A percentile compares a stretch with the other conserved stretches of the same genome.
Evolutionary conservation across 202 grass and related monocot genomes (phyloP).

Genomic region (Brachypodium distachyon): DNA sequence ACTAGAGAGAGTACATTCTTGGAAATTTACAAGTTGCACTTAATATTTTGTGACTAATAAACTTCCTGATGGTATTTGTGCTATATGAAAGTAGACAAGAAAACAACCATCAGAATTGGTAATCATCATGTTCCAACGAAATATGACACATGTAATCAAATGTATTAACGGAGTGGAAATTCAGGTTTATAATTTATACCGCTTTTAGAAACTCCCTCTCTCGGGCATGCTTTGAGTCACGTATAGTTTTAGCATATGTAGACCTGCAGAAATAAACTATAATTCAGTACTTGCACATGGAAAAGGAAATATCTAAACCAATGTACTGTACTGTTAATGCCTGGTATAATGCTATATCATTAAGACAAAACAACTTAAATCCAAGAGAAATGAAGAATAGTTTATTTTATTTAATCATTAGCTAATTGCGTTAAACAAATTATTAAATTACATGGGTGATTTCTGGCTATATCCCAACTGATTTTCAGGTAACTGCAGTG

Average conservation of each 20-base stretch:
- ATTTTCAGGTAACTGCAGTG: background rate
- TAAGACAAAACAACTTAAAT: background rate
- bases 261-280: constrained; percentile 49
- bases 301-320: background rate
- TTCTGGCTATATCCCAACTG: background rate
- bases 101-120: background rate
- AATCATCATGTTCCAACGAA: background rate
- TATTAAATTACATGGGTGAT: background rate
- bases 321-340: background rate
- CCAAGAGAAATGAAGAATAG: background rate
- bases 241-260: constrained; percentile 93
- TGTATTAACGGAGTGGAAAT: background rate
- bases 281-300: background rate
- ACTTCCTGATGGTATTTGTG: background rate
- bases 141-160: constrained; percentile 4
- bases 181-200: constrained; percentile 40
- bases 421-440: background rate
- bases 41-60: background rate
- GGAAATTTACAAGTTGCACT: background rate
- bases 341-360: background rate
- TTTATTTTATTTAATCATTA: background rate
- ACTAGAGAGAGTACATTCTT: too few species aligned
- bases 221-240: constrained; percentile 79
- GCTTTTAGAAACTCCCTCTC: constrained; percentile 91
- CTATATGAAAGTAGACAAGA: constrained; percentile 5